These are phyloP conservation scores for Periconia macrospinosa DNA, from an alignment of 2,329 filamentous ascomycete species.

Conservation along the genomic window DNA sequence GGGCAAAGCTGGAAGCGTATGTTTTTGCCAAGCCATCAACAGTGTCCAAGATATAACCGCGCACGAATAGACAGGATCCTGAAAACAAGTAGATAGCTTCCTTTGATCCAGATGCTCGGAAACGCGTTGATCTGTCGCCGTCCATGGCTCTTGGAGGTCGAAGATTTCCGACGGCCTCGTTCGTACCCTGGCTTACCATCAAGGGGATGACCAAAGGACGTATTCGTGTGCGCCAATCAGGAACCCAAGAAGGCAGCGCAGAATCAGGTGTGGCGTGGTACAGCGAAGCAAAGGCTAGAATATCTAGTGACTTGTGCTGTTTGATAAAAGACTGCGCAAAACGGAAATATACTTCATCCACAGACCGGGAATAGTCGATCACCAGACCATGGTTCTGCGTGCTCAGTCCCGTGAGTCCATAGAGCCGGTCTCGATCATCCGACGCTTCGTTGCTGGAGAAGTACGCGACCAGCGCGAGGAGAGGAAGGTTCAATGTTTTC, in stretches of 20 bases:
- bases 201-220: neutral
- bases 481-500: neutral
- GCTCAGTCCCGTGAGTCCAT: neutral
- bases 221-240: neutral
- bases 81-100: neutral
- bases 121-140: neutral
- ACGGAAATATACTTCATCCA: neutral
- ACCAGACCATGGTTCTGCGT: neutral
- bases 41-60: neutral
- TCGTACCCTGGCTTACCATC: neutral
- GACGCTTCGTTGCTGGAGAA: neutral
- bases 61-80: neutral
- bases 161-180: neutral
- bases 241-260: neutral
- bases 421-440: neutral
- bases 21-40: neutral
- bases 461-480: neutral
- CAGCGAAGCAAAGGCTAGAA: neutral
- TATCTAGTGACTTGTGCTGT: neutral
- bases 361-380: neutral
- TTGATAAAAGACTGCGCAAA: neutral
- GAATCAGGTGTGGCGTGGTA: neutral
- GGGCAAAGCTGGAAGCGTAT: neutral
- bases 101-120: neutral
- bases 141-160: neutral